A percentile compares a stretch with the other conserved stretches of the same genome.
phyloP scores from a whole-genome alignment of 163 green algal genomes.

The Scenedesmus sp. region DNA sequence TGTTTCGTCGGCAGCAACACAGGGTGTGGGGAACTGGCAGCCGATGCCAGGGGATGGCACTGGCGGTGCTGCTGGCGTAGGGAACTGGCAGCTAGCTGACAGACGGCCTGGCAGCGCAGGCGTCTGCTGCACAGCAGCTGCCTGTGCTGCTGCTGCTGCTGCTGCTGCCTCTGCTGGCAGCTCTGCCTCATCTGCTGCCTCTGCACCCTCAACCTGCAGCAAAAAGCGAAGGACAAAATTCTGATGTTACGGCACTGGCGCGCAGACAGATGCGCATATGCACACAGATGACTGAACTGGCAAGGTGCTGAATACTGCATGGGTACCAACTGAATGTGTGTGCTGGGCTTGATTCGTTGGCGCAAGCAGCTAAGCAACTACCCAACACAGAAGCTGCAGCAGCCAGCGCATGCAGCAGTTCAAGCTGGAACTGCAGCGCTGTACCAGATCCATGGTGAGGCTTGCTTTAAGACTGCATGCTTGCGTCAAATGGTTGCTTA shows the following conservation, averaged over 20 bases:
- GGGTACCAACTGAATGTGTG: too few species aligned
- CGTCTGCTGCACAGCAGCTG: neutral
- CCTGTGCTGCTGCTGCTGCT: conserved; percentile 20
- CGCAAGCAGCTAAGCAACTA: neutral
- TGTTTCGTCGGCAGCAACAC: neutral
- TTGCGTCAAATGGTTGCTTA: neutral
- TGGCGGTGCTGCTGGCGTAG: neutral
- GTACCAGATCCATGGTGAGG: neutral
- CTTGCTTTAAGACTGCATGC: too few species aligned
- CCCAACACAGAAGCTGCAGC: neutral
- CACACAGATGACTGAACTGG: neutral
- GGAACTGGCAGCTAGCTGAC: conserved; percentile 24
- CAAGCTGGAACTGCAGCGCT: neutral
- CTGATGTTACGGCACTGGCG: neutral
- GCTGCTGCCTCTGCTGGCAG: neutral
- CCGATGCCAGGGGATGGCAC: conserved; percentile 26
- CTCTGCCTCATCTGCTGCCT: neutral
- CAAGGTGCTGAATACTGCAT: too few species aligned
- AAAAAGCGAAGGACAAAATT: neutral
- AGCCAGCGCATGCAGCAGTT: too few species aligned
- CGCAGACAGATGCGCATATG: neutral
- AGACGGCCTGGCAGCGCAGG: conserved; percentile 9
- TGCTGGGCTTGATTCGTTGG: too few species aligned
- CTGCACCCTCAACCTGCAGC: neutral
- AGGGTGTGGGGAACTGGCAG: conserved; percentile 39